A percentile compares a stretch with the other conserved stretches of the same genome.
Evolutionary conservation across 192 early-diverging fungal genomes (phyloP).

Genomic region (Gryganskiella cystojenkinii): DNA sequence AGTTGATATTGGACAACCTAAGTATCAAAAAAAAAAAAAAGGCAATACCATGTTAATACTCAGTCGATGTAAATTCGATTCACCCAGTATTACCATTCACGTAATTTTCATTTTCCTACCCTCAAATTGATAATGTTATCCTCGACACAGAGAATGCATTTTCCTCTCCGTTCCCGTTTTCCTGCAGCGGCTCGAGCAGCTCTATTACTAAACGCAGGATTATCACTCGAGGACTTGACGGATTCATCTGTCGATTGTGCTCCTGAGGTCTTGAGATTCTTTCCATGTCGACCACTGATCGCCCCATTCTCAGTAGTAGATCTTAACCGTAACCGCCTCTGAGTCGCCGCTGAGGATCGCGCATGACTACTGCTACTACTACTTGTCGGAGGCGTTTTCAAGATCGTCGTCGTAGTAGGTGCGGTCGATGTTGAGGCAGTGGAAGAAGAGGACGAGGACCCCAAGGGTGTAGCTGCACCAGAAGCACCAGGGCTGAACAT

Average conservation of each 20-base stretch:
- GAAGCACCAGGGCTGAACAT: too few relatives aligned
- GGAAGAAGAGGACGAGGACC: too few relatives aligned
- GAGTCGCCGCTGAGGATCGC: neutral
- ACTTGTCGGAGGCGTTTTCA: neutral
- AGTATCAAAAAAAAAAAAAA: constrained; percentile 3
- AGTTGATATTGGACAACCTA: constrained; percentile 67
- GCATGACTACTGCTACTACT: neutral
- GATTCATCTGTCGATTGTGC: neutral
- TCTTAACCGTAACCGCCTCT: too few relatives aligned
- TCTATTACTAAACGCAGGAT: constrained; percentile 26
- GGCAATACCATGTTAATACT: neutral
- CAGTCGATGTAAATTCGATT: too few relatives aligned
- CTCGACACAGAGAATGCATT: constrained; percentile 47
- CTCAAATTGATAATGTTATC: constrained; percentile 69
- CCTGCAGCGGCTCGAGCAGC: constrained; percentile 29
- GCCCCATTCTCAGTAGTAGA: neutral
- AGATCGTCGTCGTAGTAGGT: too few relatives aligned
- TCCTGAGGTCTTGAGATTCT: neutral
- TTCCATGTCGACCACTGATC: neutral
- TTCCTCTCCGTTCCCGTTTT: constrained; percentile 32
- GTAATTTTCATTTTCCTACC: constrained; percentile 7
- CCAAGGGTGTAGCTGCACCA: too few relatives aligned
- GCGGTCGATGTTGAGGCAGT: too few relatives aligned
- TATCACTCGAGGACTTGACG: constrained; percentile 3
- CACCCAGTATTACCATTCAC: too few relatives aligned